Conservation (phyloP, 2,329 filamentous ascomycete genomes). For the Fusarium luffae region DNA sequence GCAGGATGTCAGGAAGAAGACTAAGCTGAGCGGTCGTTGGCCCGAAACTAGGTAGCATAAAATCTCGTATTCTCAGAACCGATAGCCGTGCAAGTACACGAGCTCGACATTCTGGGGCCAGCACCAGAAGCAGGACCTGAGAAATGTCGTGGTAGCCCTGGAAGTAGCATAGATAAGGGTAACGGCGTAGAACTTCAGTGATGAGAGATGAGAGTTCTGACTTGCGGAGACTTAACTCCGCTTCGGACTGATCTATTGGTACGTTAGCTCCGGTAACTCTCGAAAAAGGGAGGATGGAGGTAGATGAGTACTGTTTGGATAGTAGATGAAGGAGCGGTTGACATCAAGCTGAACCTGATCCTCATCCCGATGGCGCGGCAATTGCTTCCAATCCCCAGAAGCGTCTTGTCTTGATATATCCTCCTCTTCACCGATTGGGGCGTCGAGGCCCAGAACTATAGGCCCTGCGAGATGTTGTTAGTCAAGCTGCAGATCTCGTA, state of each 20-base stretch:
- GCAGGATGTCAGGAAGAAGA: slow-evolving; percentile 84
- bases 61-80: slow-evolving; percentile 90
- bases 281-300: neutral
- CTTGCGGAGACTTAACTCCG: slow-evolving; percentile 77
- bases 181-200: slow-evolving; percentile 78
- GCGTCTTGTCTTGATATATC: slow-evolving; percentile 23
- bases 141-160: slow-evolving; percentile 99
- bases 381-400: slow-evolving; percentile 63
- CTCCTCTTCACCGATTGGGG: slow-evolving; percentile 26
- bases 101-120: slow-evolving; percentile 71
- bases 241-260: slow-evolving; percentile 70
- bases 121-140: slow-evolving; percentile 90
- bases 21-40: slow-evolving; percentile 87
- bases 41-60: slow-evolving; percentile 90
- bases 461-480: slow-evolving; percentile 64
- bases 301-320: slow-evolving; percentile 74
- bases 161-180: slow-evolving; percentile 92
- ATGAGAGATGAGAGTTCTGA: slow-evolving; percentile 83
- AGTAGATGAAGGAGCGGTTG: slow-evolving; percentile 96
- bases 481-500: slow-evolving; percentile 14
- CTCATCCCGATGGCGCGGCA: slow-evolving; percentile 86
- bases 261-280: slow-evolving; percentile 15
- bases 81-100: slow-evolving; percentile 82
- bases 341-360: slow-evolving; percentile 93
- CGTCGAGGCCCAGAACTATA: slow-evolving; percentile 61